phyloP scores from a whole-genome alignment of 1,284 basidiomycete genomes.

The Cryptococcus sp. region DNA sequence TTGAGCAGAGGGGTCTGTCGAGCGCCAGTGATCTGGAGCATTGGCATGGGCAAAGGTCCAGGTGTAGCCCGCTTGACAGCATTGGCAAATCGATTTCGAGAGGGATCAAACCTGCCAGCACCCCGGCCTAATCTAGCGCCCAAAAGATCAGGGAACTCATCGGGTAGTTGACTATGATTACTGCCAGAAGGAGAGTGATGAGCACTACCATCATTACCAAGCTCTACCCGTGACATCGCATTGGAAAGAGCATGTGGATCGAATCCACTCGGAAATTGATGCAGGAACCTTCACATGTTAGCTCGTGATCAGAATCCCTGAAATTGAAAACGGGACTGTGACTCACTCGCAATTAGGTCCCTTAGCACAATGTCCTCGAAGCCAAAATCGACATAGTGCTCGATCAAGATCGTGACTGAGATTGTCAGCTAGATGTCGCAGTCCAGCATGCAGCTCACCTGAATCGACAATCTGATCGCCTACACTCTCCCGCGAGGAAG shows the following conservation, averaged over 20 bases:
- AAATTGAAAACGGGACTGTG: background rate
- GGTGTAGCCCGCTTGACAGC: slow-evolving; percentile 44
- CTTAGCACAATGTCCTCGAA: slow-evolving; percentile 92
- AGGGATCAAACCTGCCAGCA: slow-evolving; percentile 58
- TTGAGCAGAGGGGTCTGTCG: slow-evolving; percentile 20
- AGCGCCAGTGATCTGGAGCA: slow-evolving; percentile 25
- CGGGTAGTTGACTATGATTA: slow-evolving; percentile 49
- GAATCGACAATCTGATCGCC: slow-evolving; percentile 94
- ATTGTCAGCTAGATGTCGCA: background rate
- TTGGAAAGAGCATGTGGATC: slow-evolving; percentile 50
- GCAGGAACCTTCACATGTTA: slow-evolving; percentile 58
- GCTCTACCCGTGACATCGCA: slow-evolving; percentile 65
- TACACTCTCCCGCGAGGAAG: slow-evolving; percentile 92
- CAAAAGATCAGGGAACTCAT: slow-evolving; percentile 76
- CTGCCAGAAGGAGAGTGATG: slow-evolving; percentile 24
- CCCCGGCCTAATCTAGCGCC: slow-evolving; percentile 44
- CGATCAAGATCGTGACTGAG: slow-evolving; percentile 81
- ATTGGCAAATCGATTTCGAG: slow-evolving; percentile 72
- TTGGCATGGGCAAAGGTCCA: slow-evolving; percentile 13
- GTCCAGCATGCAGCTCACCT: slow-evolving; percentile 57
- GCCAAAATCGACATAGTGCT: slow-evolving; percentile 94
- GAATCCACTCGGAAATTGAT: slow-evolving; percentile 67
- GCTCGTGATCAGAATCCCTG: slow-evolving; percentile 11
- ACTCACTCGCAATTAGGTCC: slow-evolving; percentile 61
- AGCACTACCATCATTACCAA: slow-evolving; percentile 51